Conservation (phyloP, 768 basidiomycete genomes). For the Zangia roseola region DNA sequence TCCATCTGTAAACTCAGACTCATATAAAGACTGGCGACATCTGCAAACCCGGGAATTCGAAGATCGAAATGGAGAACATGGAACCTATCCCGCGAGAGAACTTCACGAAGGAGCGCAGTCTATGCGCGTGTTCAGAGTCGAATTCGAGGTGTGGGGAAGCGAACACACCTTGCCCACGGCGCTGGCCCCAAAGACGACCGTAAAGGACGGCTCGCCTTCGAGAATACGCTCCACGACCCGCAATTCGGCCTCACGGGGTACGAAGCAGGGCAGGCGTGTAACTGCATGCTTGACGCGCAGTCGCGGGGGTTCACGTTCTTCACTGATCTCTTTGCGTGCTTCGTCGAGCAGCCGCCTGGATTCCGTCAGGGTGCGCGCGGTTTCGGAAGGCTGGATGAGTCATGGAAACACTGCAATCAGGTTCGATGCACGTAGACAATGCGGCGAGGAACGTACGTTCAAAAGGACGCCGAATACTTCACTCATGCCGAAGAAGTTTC, state of each 20-base stretch:
- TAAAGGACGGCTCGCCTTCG: conserved; percentile 72
- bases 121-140: conserved; percentile 26
- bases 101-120: conserved; percentile 78
- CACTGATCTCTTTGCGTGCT: conserved; percentile 70
- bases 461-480: conserved; percentile 74
- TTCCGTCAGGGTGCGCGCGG: conserved; percentile 76
- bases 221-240: conserved; percentile 63
- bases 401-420: conserved; percentile 12
- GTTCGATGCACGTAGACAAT: background rate
- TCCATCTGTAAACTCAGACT: conserved; percentile 82
- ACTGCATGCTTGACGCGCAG: conserved; percentile 75
- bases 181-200: conserved; percentile 76
- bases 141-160: background rate
- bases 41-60: conserved; percentile 81
- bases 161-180: conserved; percentile 71
- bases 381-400: conserved; percentile 64
- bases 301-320: conserved; percentile 64
- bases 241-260: conserved; percentile 64
- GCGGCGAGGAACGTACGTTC: conserved; percentile 50
- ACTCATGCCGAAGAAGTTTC: conserved; percentile 77
- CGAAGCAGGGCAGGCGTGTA: conserved; percentile 72
- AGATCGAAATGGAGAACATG: conserved; percentile 85
- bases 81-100: conserved; percentile 64
- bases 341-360: conserved; percentile 75
- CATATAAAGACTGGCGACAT: conserved; percentile 72